These are phyloP conservation scores for Calonectria leucothoes DNA, from an alignment of 2,329 filamentous ascomycete species.

Conservation along the genomic window DNA sequence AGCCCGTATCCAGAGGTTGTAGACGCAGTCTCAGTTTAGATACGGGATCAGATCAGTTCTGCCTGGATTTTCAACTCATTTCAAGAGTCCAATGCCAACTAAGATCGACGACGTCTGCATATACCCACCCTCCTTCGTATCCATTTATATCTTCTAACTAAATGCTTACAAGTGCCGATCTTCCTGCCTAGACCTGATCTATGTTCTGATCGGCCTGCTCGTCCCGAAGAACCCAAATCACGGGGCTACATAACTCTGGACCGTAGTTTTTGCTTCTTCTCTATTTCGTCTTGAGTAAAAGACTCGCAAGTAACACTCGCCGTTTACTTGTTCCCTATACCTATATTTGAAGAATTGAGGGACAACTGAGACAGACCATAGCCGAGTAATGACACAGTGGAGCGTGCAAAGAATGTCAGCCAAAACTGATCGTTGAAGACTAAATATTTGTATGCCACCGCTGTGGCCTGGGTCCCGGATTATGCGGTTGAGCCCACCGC, in stretches of 20 bases:
- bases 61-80: neutral
- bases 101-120: neutral
- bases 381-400: too few species aligned
- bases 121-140: neutral
- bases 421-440: too few species aligned
- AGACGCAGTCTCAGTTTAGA: neutral
- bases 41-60: neutral
- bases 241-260: neutral
- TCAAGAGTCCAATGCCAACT: neutral
- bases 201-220: neutral
- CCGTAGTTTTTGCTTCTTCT: too few species aligned
- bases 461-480: too few species aligned
- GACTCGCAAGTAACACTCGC: too few species aligned
- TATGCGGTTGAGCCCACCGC: too few species aligned
- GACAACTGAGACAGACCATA: too few species aligned
- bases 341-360: too few species aligned
- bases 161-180: neutral
- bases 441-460: too few species aligned
- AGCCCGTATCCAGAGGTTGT: neutral
- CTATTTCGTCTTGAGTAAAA: neutral
- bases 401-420: too few species aligned
- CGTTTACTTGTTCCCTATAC: too few species aligned
- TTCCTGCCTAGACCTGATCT: neutral
- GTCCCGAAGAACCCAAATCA: neutral
- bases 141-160: neutral